Percentiles rank a stretch among this genome's conserved stretches.
Conservation (phyloP, 73 alveolate genomes). For the Diophrys sp. region DNA sequence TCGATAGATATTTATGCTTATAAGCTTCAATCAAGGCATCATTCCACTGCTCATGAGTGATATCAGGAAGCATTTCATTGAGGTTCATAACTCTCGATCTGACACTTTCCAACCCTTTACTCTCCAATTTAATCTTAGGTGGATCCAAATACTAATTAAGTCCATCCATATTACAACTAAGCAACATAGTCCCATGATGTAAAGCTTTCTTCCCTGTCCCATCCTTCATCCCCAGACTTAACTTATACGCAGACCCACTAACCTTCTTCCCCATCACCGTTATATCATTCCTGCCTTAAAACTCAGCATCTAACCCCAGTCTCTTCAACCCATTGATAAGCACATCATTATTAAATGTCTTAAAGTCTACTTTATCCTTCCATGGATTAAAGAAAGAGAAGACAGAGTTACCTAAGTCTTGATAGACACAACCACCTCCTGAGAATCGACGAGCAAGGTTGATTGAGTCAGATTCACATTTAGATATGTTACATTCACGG, state of each 20-base stretch:
- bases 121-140: conserved; percentile 65
- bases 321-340: conserved; percentile 59
- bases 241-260: conserved; percentile 77
- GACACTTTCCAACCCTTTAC: conserved; percentile 90
- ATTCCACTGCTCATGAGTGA: conserved; percentile 56
- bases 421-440: conserved; percentile 97
- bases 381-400: conserved; percentile 79
- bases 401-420: conserved; percentile 82
- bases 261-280: conserved; percentile 74
- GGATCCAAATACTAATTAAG: conserved; percentile 78
- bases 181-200: conserved; percentile 94
- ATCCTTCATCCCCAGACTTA: conserved; percentile 64
- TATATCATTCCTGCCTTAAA: conserved; percentile 89
- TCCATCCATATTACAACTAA: conserved; percentile 65
- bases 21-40: conserved; percentile 31
- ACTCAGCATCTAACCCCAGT: conserved; percentile 68
- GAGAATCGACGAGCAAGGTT: conserved; percentile 51
- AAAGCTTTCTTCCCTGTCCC: conserved; percentile 70
- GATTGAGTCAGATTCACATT: conserved; percentile 64
- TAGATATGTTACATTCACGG: conserved; percentile 82
- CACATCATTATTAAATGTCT: conserved; percentile 75
- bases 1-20: conserved; percentile 28
- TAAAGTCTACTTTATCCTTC: conserved; percentile 58
- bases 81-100: conserved; percentile 77
- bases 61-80: conserved; percentile 33